Conservation (phyloP, 306 rosid species). For the Gillenia trifoliata region DNA sequence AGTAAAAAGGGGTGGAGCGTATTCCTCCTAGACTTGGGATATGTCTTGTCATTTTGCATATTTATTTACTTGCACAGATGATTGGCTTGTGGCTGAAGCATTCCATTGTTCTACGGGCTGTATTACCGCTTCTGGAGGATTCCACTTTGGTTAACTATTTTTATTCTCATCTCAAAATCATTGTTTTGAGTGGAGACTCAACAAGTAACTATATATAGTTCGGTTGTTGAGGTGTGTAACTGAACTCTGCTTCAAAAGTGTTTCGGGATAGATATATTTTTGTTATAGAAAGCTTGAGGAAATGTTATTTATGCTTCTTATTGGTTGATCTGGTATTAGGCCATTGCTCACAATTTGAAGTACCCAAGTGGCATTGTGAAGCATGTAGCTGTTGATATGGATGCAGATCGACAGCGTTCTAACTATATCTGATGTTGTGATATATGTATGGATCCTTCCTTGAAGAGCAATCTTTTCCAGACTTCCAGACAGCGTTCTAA, state of each 20-base stretch:
- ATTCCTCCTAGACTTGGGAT: neutral
- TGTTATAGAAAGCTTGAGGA: neutral
- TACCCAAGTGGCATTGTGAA: slow-evolving; percentile 68
- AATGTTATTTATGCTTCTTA: slow-evolving; percentile 26
- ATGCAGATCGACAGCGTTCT: slow-evolving; percentile 58
- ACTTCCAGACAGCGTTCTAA: too few relatives aligned
- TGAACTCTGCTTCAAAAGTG: slow-evolving; percentile 5
- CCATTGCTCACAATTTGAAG: slow-evolving; percentile 65
- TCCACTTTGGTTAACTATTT: slow-evolving; percentile 41
- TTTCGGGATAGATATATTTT: slow-evolving; percentile 13
- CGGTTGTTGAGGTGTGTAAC: slow-evolving; percentile 63
- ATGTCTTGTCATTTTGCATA: neutral
- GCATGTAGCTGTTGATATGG: slow-evolving; percentile 60
- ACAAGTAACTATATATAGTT: slow-evolving; percentile 63
- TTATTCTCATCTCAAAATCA: slow-evolving; percentile 46
- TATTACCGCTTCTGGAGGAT: slow-evolving; percentile 54
- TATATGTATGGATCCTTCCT: slow-evolving; percentile 85
- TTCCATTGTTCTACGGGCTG: slow-evolving; percentile 69
- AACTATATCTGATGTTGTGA: slow-evolving; percentile 57
- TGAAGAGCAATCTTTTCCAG: slow-evolving; percentile 83
- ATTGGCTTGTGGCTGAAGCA: slow-evolving; percentile 93
- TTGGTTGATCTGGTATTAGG: slow-evolving; percentile 37
- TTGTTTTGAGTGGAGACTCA: slow-evolving; percentile 67
- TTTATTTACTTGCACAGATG: slow-evolving; percentile 56
- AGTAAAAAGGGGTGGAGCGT: neutral